Evolutionary conservation across 768 basidiomycete genomes (phyloP).

Genomic region (Mycena filopes): DNA sequence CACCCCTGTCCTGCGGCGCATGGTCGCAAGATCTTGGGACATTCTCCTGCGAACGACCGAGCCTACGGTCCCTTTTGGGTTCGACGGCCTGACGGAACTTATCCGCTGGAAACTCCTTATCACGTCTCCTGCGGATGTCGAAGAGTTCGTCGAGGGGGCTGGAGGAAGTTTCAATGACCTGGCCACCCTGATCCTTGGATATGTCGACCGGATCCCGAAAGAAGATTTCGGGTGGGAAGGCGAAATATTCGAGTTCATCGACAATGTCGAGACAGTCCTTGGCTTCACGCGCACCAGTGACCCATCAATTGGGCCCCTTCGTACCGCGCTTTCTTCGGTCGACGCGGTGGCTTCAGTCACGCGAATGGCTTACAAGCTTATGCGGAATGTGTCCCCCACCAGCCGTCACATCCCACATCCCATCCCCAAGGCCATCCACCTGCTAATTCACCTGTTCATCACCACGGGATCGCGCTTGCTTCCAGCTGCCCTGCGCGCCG

Average conservation of each 20-base stretch:
- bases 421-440: neutral
- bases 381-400: neutral
- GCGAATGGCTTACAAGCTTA: neutral
- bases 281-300: neutral
- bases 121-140: neutral
- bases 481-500: neutral
- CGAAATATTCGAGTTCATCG: neutral
- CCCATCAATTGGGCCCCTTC: neutral
- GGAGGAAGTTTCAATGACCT: neutral
- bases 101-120: neutral
- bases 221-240: neutral
- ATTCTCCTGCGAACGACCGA: neutral
- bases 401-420: neutral
- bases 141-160: neutral
- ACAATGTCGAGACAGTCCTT: neutral
- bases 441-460: neutral
- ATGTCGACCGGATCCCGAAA: neutral
- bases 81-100: neutral
- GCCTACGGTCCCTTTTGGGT: neutral
- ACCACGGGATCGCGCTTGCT: neutral
- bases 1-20: neutral
- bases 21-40: slow-evolving; percentile 3
- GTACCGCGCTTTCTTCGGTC: neutral
- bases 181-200: neutral
- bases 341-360: neutral